phyloP scores from a whole-genome alignment of 73 alveolate genomes.

The Uronychia binucleata region DNA sequence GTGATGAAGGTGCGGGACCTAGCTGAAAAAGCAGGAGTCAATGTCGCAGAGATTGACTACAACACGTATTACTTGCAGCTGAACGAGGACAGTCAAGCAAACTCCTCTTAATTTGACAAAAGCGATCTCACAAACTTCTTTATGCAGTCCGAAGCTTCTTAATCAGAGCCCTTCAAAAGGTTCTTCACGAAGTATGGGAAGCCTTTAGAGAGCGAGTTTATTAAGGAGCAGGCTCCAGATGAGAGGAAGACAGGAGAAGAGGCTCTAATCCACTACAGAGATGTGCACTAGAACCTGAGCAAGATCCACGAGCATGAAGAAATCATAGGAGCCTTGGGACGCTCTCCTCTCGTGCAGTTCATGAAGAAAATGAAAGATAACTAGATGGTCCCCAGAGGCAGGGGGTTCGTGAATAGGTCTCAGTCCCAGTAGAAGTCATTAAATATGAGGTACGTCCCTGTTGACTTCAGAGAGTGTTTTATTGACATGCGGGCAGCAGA shows the following conservation, averaged over 20 bases:
- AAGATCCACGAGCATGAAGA: constrained; percentile 17
- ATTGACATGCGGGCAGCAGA: constrained; percentile 5
- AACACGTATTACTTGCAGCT: not conserved
- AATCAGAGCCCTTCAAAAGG: too few species aligned
- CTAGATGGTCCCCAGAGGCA: constrained; percentile 33
- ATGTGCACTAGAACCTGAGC: not conserved
- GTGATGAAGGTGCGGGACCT: not conserved
- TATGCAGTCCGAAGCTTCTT: too few species aligned
- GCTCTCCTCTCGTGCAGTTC: constrained; percentile 20
- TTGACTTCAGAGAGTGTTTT: constrained; percentile 22
- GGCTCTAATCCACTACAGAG: constrained; percentile 18
- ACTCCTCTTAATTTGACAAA: too few species aligned
- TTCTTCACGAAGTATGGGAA: not conserved
- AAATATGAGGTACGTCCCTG: constrained; percentile 13
- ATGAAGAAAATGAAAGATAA: constrained; percentile 9
- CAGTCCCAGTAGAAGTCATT: constrained; percentile 16
- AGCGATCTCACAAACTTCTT: too few species aligned
- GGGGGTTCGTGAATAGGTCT: constrained; percentile 37
- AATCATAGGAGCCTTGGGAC: constrained; percentile 1
- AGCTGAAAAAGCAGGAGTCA: constrained; percentile 1
- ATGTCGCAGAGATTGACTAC: not conserved
- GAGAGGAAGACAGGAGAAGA: constrained; percentile 11
- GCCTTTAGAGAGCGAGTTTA: not conserved
- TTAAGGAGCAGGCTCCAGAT: not conserved
- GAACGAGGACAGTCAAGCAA: too few species aligned